Evolutionary conservation across 345 rosid species (phyloP).

Genomic region (Geranium brycei): DNA sequence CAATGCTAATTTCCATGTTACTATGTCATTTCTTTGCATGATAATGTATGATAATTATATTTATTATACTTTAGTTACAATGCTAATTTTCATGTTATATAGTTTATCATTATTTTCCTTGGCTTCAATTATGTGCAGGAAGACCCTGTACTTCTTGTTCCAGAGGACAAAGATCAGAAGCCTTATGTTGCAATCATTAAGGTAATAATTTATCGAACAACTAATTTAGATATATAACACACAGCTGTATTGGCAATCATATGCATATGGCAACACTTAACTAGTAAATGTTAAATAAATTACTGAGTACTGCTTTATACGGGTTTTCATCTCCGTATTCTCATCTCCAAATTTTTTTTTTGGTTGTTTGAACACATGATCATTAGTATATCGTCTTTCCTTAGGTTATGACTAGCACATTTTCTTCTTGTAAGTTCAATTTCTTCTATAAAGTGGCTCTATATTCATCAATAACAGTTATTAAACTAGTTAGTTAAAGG

Average conservation of each 20-base stretch:
- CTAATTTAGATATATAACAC: background rate
- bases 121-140: slow-evolving; percentile 35
- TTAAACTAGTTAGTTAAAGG: background rate
- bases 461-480: background rate
- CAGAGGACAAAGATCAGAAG: slow-evolving; percentile 66
- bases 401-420: too few species aligned
- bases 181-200: slow-evolving; percentile 96
- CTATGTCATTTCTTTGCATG: too few species aligned
- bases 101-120: background rate
- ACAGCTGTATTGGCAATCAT: background rate
- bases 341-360: background rate
- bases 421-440: background rate
- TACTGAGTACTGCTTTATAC: background rate
- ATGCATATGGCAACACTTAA: background rate
- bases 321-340: background rate
- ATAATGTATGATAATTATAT: too few species aligned
- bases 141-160: slow-evolving; percentile 90
- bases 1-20: too few species aligned
- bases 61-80: too few species aligned
- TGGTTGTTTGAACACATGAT: background rate
- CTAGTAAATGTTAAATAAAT: too few species aligned
- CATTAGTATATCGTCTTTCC: background rate
- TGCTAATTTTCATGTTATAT: too few species aligned
- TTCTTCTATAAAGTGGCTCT: background rate
- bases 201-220: slow-evolving; percentile 29